Base-by-base conservation (phyloP, 1,284 basidiomycete genomes). In the Uromyces viciae-fabae region DNA sequence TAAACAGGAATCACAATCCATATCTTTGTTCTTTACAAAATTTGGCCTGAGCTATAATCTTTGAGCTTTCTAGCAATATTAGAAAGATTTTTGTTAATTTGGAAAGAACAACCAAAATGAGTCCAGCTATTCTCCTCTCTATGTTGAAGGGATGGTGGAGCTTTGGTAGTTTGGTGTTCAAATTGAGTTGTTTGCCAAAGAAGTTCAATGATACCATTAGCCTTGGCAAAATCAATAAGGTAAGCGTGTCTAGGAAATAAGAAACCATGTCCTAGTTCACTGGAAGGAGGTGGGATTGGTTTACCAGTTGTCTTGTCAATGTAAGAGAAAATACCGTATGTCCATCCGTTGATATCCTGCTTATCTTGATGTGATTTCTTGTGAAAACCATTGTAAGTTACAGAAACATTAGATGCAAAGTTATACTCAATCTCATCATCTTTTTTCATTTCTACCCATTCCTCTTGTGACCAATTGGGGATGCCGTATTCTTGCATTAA, bases 351-450 rank as follows among this genome's bases (percentile, higher is more conserved):
- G 64, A 68, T 68, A n/a, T 68, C 64, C 4, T 42, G 36, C 8
- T 68, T 9, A n/a, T 68, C 64, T 68, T 68, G 33, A 42, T 68
- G 64, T 40, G 5, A 17, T n/a, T 68, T 42, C n/a, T 68, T 68
- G n/a, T 42, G n/a, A 42, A 68, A 68, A 22, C 14, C n/a, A n/a
- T 68, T 43, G 36, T 68, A 43, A 5, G 64, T 43, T 40, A 68
- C 64, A 68, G 42, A 42, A 5, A 68, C 64, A 40, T 68, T 68
- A 11, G 64, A 68, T 11, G 58, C 58, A 68, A 68, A 68, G 15
- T 68, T 68, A 14, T 40, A 43, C 38, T 68, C 42, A 11, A 9
- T 8, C 9, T 42, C 11, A 68, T 68, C 38, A 8, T 42, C n/a
- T 38, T 68, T 40, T 31, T n/a, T 68, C 33, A 68, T 68, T 68